Conservation (phyloP, 805 yeast genomes). For the Metschnikowia kunwiensis region DNA sequence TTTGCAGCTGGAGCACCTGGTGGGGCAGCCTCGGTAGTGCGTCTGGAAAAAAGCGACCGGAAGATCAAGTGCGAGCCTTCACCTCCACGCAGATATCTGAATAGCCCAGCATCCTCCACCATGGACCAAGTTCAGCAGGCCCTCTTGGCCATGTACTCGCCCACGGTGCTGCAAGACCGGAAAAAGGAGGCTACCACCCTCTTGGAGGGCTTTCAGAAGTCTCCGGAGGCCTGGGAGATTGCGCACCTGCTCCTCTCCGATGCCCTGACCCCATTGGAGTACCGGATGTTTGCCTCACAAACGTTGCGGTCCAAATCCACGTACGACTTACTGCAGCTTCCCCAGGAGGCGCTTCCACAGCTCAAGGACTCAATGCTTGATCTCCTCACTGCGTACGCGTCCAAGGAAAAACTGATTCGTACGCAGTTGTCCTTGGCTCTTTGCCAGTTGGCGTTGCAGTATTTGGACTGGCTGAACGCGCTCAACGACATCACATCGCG, state of each 20-base stretch:
- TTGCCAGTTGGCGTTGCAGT: conserved; percentile 79
- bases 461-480: conserved; percentile 67
- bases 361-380: conserved; percentile 67
- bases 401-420: conserved; percentile 54
- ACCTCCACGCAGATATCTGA: no score
- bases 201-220: conserved; percentile 80
- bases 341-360: conserved; percentile 45
- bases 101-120: background rate
- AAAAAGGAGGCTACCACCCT: conserved; percentile 50
- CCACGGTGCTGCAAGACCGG: conserved; percentile 40
- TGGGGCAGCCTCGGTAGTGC: conserved; percentile 9
- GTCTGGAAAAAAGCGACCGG: background rate
- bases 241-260: conserved; percentile 52
- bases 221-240: conserved; percentile 75
- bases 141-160: conserved; percentile 46
- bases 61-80: conserved; percentile 1
- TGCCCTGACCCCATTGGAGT: conserved; percentile 43
- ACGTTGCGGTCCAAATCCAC: conserved; percentile 82
- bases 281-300: conserved; percentile 84
- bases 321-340: conserved; percentile 77
- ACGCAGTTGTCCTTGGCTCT: conserved; percentile 81
- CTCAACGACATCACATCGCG: conserved; percentile 59
- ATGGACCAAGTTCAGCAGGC: conserved; percentile 42
- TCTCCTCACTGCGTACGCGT: conserved; percentile 47
- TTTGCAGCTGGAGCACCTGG: no score